Evolutionary conservation across 352 stramenopile genomes (phyloP), one percentile per base, ranked within the genome.

Genomic region (Blastocystis sp.): DNA sequence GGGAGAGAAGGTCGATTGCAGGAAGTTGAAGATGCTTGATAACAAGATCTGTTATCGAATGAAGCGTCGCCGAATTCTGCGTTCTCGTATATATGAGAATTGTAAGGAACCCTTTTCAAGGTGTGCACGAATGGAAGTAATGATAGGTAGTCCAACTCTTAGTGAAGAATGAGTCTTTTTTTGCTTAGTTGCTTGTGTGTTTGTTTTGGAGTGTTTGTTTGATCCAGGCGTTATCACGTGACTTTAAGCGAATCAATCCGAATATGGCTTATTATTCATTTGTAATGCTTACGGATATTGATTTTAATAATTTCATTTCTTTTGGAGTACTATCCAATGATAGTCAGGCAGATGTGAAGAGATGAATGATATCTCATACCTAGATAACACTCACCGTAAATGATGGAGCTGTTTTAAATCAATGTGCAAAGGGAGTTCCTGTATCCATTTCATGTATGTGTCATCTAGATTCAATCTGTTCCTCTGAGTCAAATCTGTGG

Each of bases 321-420:
- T 84, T 84, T 30, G 73, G 73, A 1, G 73, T 84, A 15, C n/a
- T 60, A 24, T 64, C 73, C 3, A 17, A 42, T 69, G 73, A 33
- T 24, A 57, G 73, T 19, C 53, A 68, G 3, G 73, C 51, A n/a
- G 73, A 84, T 84, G 73, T 84, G 27, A 11, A 24, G 6, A 19
- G 33, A 9, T 17, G 9, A 48, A 13, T 11, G 22, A 6, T 66
- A 9, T 24, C 5, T 84, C 27, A 58, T 17, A 2, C 13, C 3
- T 84, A 84, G 73, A 84, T 84, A 33, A 84, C 73, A n/a, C 42
- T 84, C 73, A 64, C 73, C 3, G 73, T 84, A 24, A 84, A 84
- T 30, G 73, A 84, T 30, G 24, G 51, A 0, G 17, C 73, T n/a
- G 53, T 84, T 11, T 66, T 84, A 7, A 84, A 84, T 68, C 57